Conservation (phyloP, 2,329 filamentous ascomycete species). For the Sordariomycetes sp. region DNA sequence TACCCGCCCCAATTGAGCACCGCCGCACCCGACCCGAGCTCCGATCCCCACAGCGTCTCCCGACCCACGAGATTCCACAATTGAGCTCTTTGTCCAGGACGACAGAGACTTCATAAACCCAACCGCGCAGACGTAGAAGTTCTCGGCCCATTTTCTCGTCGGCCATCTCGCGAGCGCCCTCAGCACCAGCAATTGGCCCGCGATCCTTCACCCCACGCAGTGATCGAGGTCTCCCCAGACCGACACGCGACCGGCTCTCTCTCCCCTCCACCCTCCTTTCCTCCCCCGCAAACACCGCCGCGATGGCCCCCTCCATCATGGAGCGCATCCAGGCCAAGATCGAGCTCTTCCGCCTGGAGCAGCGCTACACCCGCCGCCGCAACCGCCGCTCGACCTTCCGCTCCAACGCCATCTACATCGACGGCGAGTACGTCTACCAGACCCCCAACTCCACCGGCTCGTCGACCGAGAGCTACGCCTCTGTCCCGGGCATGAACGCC, state of each 20-base stretch:
- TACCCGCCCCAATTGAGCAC: not conserved
- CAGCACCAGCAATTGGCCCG: no score
- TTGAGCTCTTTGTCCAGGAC: no score
- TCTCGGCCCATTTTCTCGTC: no score
- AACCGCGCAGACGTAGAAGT: no score
- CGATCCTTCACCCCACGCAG: no score
- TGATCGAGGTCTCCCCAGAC: no score
- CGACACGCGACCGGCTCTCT: not conserved
- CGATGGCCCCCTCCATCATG: conserved; percentile 41
- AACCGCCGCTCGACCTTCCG: conserved; percentile 79
- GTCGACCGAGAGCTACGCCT: conserved; percentile 29
- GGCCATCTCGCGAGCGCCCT: no score
- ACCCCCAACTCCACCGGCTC: conserved; percentile 49
- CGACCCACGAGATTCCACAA: no score
- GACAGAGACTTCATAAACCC: no score
- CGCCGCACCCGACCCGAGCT: no score
- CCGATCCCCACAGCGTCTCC: no score
- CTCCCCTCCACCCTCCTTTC: not conserved
- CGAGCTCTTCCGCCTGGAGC: conserved; percentile 89
- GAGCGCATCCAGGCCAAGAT: conserved; percentile 57
- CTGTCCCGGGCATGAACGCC: conserved; percentile 21
- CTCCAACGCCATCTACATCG: conserved; percentile 82
- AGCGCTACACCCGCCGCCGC: conserved; percentile 86
- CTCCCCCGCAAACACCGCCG: conserved; percentile 4
- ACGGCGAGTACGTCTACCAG: conserved; percentile 88